A percentile compares a stretch with the other conserved stretches of the same genome.
Conservation (phyloP, 352 stramenopile genomes). For the Pythium brachiatum region DNA sequence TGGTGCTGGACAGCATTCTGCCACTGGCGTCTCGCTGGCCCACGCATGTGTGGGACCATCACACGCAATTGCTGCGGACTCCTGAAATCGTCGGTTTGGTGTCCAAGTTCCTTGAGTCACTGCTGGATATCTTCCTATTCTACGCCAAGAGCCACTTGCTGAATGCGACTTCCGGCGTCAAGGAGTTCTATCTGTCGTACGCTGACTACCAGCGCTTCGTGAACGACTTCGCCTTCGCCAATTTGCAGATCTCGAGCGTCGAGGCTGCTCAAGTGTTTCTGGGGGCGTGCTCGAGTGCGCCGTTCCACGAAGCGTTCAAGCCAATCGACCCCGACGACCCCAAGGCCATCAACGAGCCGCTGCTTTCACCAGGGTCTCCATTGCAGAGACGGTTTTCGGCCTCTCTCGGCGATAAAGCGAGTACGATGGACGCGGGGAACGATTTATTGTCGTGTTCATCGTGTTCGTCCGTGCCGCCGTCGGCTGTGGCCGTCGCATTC, state of each 20-base stretch:
- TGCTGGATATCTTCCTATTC: slow-evolving; percentile 78
- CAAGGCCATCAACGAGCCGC: neutral
- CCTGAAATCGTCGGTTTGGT: slow-evolving; percentile 58
- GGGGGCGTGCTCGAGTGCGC: slow-evolving; percentile 53
- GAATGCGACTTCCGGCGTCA: slow-evolving; percentile 33
- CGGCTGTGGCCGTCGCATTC: slow-evolving; percentile 30
- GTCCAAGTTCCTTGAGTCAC: slow-evolving; percentile 60
- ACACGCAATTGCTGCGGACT: slow-evolving; percentile 45
- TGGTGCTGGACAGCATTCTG: slow-evolving; percentile 62
- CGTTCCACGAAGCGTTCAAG: slow-evolving; percentile 34
- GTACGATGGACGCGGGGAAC: neutral
- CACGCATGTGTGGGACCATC: slow-evolving; percentile 41
- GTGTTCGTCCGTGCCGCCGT: slow-evolving; percentile 7
- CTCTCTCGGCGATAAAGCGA: too few species aligned
- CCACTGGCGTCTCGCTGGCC: slow-evolving; percentile 59
- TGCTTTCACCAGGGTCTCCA: neutral
- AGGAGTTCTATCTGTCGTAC: slow-evolving; percentile 73
- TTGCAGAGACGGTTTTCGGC: too few species aligned
- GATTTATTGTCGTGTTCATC: slow-evolving; percentile 5
- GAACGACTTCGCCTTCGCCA: slow-evolving; percentile 71
- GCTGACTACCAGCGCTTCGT: slow-evolving; percentile 70
- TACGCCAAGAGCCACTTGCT: slow-evolving; percentile 61
- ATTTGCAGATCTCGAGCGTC: slow-evolving; percentile 66
- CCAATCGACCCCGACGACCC: slow-evolving; percentile 18
- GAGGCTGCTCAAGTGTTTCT: slow-evolving; percentile 71